A percentile compares a stretch with the other conserved stretches of the same genome.
These are phyloP conservation scores for Punica granatum DNA, from an alignment of 345 rosid species.

Conservation along the genomic window DNA sequence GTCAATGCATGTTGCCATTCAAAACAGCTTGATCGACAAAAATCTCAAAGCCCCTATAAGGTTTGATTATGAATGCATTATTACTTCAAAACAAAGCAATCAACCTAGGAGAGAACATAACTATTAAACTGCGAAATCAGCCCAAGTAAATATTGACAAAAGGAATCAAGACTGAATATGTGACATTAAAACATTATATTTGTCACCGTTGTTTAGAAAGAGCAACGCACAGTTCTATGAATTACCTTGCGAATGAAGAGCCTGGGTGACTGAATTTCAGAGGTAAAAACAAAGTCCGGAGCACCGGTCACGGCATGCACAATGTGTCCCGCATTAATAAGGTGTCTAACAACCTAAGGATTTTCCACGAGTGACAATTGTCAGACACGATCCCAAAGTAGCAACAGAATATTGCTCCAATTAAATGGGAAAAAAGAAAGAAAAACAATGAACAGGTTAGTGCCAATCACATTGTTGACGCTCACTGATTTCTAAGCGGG, in stretches of 20 bases:
- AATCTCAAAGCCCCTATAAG: not conserved
- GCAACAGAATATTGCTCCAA: not conserved
- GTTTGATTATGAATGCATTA: not conserved
- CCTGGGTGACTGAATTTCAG: slow-evolving; percentile 81
- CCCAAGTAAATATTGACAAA: not conserved
- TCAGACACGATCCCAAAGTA: not conserved
- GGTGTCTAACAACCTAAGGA: slow-evolving; percentile 76
- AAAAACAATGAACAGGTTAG: not conserved
- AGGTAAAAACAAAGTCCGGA: slow-evolving; percentile 92
- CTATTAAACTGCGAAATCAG: not conserved
- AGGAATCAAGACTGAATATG: not conserved
- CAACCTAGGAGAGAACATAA: not conserved
- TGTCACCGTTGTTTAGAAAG: not conserved
- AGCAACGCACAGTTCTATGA: not conserved
- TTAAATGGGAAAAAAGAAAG: not conserved
- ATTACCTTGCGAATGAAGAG: slow-evolving; percentile 81
- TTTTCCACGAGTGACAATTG: not conserved
- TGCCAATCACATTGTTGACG: not conserved
- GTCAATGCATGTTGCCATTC: not conserved
- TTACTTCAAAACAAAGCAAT: not conserved
- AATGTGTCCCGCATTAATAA: slow-evolving; percentile 88
- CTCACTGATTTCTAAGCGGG: too few species aligned
- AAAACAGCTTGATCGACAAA: not conserved
- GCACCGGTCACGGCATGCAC: slow-evolving; percentile 98
- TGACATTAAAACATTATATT: not conserved